Base-by-base conservation (phyloP, 2,329 filamentous ascomycete species). In the Penicillium crustosum region DNA sequence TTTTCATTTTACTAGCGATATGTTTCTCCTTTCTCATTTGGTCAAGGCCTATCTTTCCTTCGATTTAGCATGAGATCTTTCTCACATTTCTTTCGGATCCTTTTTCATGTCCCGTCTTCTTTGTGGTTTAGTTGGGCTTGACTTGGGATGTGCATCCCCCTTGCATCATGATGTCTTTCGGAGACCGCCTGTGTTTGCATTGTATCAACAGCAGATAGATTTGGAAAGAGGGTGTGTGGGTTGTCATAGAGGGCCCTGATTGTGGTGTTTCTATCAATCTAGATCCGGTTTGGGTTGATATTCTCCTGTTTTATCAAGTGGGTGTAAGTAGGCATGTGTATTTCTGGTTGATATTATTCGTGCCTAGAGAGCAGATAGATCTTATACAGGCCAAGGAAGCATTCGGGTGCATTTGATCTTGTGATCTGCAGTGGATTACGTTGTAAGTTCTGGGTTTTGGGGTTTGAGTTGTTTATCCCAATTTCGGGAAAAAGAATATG, bases 161-260 rank as follows among this genome's bases (percentile, higher is more conserved):
- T 53, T 53, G 36, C 35, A 42, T 57, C 49, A 55, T 60, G 57
- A 51, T 58, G 61, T 53, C 41, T 49, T 49, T 53, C 35, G 42
- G 33, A 53, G 49, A 55, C 47, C 33, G 44, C 49, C 31, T 41
- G 41, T 60, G 44, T 60, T 54, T 65, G 61, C 57, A 66, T 66
- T 67, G 61, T 68, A 60, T 43, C 59, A 66, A 65, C 57, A 66
- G 59, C 47, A 59, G 61, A 66, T 68, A 67, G 61, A 68, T 61
- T 57, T 61, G 59, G 55, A 56, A 60, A 60, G 53, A 49, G 52
- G 59, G 50, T 57, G 50, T 33, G 39, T 60, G 51, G 63, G 63
- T 53, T 61, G 61, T 61, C 44, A 54, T 61, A 50, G 42, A 55
- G 33, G 43, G 36, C 36, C 36, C 33, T 45, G 33, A 15, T 39